A percentile compares a stretch with the other conserved stretches of the same genome.
Evolutionary conservation across 1,284 basidiomycete genomes (phyloP).

Genomic region (Ganoderma sp.): DNA sequence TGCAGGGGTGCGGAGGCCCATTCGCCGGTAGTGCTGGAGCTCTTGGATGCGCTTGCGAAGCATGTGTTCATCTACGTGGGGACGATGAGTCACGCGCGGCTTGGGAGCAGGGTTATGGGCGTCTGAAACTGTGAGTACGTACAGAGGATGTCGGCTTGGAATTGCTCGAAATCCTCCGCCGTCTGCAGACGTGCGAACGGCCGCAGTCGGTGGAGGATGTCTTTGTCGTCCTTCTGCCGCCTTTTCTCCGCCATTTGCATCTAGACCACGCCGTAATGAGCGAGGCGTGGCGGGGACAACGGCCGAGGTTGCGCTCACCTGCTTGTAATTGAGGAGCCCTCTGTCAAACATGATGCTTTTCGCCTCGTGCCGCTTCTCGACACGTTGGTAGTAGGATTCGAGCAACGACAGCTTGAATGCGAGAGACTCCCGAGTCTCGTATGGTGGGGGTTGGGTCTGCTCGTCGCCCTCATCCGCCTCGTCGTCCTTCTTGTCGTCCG

Average conservation of each 20-base stretch:
- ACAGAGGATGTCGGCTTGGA: slow-evolving; percentile 91
- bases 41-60: slow-evolving; percentile 88
- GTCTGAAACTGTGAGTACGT: slow-evolving; percentile 1
- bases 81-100: slow-evolving; percentile 4
- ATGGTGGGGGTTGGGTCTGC: slow-evolving; percentile 70
- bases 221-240: slow-evolving; percentile 88
- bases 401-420: slow-evolving; percentile 89
- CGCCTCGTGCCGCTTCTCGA: slow-evolving; percentile 87
- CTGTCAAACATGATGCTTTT: slow-evolving; percentile 96
- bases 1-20: slow-evolving; percentile 81
- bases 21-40: slow-evolving; percentile 85
- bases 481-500: slow-evolving; percentile 52
- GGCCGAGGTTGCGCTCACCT: slow-evolving; percentile 56
- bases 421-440: slow-evolving; percentile 90
- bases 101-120: slow-evolving; percentile 37
- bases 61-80: slow-evolving; percentile 75
- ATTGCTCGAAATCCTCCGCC: slow-evolving; percentile 88
- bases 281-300: slow-evolving; percentile 13
- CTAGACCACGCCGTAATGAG: slow-evolving; percentile 47
- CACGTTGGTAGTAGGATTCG: slow-evolving; percentile 91
- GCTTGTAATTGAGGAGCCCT: slow-evolving; percentile 92
- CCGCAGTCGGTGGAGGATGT: slow-evolving; percentile 87
- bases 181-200: slow-evolving; percentile 94
- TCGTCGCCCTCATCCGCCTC: slow-evolving; percentile 58
- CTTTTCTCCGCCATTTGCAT: slow-evolving; percentile 92